Percentiles rank a stretch among this genome's conserved stretches.
Conservation (phyloP, 768 basidiomycete genomes). For the Xanthoconium stramineum region DNA sequence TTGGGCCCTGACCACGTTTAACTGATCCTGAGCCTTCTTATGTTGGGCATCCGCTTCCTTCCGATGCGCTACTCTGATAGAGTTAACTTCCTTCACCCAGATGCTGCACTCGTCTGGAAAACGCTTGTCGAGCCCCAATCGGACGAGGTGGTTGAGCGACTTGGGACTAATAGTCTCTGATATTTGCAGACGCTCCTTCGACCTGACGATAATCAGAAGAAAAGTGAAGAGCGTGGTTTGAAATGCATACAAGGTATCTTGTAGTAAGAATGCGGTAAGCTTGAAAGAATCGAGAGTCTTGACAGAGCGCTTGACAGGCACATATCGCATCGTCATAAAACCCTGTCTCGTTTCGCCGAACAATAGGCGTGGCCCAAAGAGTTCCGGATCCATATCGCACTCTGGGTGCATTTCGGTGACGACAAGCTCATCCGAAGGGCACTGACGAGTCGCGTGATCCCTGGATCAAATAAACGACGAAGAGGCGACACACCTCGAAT, state of each 20-base stretch:
- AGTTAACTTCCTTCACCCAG: conserved; percentile 22
- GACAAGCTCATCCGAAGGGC: conserved; percentile 18
- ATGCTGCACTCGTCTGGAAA: conserved; percentile 22
- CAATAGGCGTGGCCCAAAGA: conserved; percentile 33
- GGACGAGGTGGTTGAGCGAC: conserved; percentile 28
- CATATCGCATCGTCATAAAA: conserved; percentile 33
- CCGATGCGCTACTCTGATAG: background rate
- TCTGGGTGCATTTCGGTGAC: conserved; percentile 19
- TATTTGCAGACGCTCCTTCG: conserved; percentile 26
- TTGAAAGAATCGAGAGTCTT: conserved; percentile 5
- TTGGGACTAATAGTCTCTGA: conserved; percentile 20
- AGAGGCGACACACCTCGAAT: conserved; percentile 37
- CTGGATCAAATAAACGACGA: background rate
- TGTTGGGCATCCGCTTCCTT: conserved; percentile 4
- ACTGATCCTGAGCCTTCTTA: conserved; percentile 12
- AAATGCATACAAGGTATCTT: conserved; percentile 24
- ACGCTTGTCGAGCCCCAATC: conserved; percentile 31
- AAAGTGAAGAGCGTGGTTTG: background rate
- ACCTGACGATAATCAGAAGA: conserved; percentile 15
- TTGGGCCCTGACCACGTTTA: conserved; percentile 7
- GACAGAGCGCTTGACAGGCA: conserved; percentile 16
- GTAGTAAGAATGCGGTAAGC: conserved; percentile 14
- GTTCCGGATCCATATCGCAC: conserved; percentile 15
- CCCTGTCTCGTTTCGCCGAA: conserved; percentile 43
- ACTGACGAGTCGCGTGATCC: background rate